Base-by-base conservation (phyloP, 2,329 filamentous ascomycete species). In the Scopulariopsis brevicaulis region DNA sequence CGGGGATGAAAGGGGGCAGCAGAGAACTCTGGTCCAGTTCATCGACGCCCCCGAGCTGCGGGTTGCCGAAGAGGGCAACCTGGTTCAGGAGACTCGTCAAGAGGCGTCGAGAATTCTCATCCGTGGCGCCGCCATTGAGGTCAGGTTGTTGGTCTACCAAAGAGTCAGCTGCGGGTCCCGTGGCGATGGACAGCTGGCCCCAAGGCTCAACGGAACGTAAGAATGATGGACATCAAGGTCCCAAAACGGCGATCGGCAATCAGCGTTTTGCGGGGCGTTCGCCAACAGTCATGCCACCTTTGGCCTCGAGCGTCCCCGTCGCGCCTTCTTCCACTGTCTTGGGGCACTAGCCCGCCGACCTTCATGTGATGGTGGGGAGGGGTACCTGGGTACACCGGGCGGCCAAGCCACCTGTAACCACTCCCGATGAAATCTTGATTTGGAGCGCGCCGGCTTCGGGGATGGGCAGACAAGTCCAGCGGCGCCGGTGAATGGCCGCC, bases 1-100 rank as follows among this genome's bases (percentile, higher is more conserved):
- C 86, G 65, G 89, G 89, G 66, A 96, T 84, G 67, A 90, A 96
- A 35, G 73, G 72, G 43, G 84, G 83, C 24, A 85, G 72, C 59
- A 84, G 76, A 37, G 28, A 37, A 48, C 32, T 57, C 63, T 66
- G 65, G 66, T 77, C 76, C 59, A 76, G 71, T 62, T 75, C 71
- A 62, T 81, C 72, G 61, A 80, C 73, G 62, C 79, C 72, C 62
- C 67, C 73, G 59, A 75, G 73, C 61, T 77, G 73, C 35, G 46
- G 22, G 51, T 55, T 61, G 18, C 37, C 59, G 22, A 59, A 40
- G 22, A 57, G 55, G 22, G 55, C 46, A 24, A 57, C 55, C 22
- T 57, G 55, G 32, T 57, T 57, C n/a, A 57, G 55, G 34, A 57
- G 55, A 12, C 20, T 57, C 18, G 55, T 43, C 55, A 57, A 53